Base-by-base conservation (phyloP, 495 filamentous ascomycete genomes). In the Stereocaulon alpinum region DNA sequence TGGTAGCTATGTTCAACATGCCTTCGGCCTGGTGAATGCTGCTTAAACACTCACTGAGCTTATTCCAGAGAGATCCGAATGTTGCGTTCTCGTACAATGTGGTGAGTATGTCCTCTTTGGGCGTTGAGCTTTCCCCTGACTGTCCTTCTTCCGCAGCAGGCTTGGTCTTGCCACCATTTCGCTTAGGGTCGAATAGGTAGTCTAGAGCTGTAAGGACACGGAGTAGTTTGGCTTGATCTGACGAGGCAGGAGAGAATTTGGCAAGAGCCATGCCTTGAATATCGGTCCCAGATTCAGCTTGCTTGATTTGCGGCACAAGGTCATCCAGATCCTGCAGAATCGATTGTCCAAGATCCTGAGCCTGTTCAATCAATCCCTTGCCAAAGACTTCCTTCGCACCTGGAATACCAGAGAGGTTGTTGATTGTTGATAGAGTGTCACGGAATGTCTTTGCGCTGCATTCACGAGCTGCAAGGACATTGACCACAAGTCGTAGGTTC, bases 371-470 rank as follows among this genome's bases (percentile, higher is more conserved):
- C 40, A 99, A 80, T 72, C 96, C 94, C 52, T 85, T 82, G 30
- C 92, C 92, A 70, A 99, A 97, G 10, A 93, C 77, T 62, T 87
- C 84, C 66, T 91, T 90, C 17, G 94, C 91, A 29, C 86, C 89
- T 24, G 91, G 90, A 60, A 99, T 89, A 48, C 86, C 84, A 40
- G 93, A 96, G 37, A 99, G 83, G 66, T 97, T 96, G 73, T 95
- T 96, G 77, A 99, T 97, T 10, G 93, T 92, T 18, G 94, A 91
- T 48, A 97, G 80, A 0, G 94, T 96, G 67, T 97, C 92, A 65
- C 89, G 85, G 79, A 97, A 97, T 2, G 91, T 96, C 75, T 95
- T 95, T 51, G 88, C 90, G 65, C 86, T 93, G 73, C 93, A 99
- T 69, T 99, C 93, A 32, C 90, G 87, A 55, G 93, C 91, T 14